phyloP scores from a whole-genome alignment of 306 rosid genomes.

The Vachellia pachyceras region DNA sequence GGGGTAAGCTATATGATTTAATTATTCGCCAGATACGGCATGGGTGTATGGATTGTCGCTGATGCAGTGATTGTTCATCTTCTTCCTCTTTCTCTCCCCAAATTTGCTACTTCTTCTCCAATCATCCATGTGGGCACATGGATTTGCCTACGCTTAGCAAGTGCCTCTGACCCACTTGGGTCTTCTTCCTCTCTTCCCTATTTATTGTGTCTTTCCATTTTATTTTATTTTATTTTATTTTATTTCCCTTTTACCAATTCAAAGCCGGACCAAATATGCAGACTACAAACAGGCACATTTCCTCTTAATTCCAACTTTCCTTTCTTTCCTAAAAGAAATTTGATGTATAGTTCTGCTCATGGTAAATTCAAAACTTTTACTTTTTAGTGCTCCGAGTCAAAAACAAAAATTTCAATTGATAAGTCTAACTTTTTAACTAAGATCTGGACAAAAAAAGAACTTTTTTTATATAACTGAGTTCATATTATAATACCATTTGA shows the following conservation, averaged over 20 bases:
- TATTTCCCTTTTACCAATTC: not conserved
- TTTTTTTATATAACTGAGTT: not conserved
- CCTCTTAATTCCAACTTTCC: not conserved
- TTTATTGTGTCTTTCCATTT: not conserved
- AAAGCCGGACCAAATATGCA: not conserved
- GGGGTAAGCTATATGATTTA: slow-evolving; percentile 1
- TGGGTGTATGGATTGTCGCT: slow-evolving; percentile 22
- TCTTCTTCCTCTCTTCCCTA: slow-evolving; percentile 33
- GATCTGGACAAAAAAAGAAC: too few species aligned
- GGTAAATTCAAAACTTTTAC: not conserved
- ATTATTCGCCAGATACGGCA: slow-evolving; percentile 17
- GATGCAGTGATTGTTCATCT: slow-evolving; percentile 15
- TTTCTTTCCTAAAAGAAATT: not conserved
- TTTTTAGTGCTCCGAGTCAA: too few species aligned
- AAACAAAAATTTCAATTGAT: not conserved
- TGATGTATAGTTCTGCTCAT: not conserved
- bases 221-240: not conserved
- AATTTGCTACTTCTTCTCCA: slow-evolving; percentile 37
- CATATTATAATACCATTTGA: not conserved
- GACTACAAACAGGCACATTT: not conserved
- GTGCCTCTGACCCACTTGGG: slow-evolving; percentile 76
- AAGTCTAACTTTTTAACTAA: not conserved
- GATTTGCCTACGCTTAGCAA: slow-evolving; percentile 72
- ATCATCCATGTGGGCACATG: slow-evolving; percentile 88
- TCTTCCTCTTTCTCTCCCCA: slow-evolving; percentile 29